Percentiles rank a stretch among this genome's conserved stretches.
Conservation (phyloP, 1,284 basidiomycete genomes). For the Sanguinoderma infundibulare region DNA sequence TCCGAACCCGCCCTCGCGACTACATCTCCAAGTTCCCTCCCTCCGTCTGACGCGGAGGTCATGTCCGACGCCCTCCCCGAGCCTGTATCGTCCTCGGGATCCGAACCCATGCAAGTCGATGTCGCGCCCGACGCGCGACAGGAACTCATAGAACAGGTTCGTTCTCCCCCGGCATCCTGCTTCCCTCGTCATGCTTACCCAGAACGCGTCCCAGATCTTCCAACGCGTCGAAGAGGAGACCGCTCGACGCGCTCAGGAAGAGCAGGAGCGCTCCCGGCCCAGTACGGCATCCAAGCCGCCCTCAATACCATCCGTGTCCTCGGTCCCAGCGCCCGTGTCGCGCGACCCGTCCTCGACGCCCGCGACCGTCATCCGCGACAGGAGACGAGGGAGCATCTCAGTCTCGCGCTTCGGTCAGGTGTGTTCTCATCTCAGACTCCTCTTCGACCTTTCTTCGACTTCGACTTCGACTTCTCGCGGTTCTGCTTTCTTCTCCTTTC, state of each 20-base stretch:
- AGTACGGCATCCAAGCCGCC: constrained; percentile 11
- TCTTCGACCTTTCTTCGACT: background rate
- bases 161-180: background rate
- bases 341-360: constrained; percentile 9
- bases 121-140: constrained; percentile 15
- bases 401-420: constrained; percentile 34
- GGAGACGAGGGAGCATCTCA: constrained; percentile 31
- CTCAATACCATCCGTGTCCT: constrained; percentile 1
- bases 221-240: constrained; percentile 32
- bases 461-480: no score
- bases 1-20: background rate
- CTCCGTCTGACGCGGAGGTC: background rate
- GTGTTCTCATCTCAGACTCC: constrained; percentile 4
- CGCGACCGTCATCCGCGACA: constrained; percentile 10
- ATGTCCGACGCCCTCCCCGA: background rate
- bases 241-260: constrained; percentile 28
- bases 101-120: background rate
- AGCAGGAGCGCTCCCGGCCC: constrained; percentile 15
- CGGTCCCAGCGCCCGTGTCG: constrained; percentile 1
- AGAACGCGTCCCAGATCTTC: constrained; percentile 26
- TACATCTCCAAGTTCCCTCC: background rate
- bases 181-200: background rate
- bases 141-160: constrained; percentile 28
- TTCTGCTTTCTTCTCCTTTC: background rate
- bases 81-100: background rate